Base-by-base conservation (phyloP, 1,284 basidiomycete genomes). In the Tremellales sp. region DNA sequence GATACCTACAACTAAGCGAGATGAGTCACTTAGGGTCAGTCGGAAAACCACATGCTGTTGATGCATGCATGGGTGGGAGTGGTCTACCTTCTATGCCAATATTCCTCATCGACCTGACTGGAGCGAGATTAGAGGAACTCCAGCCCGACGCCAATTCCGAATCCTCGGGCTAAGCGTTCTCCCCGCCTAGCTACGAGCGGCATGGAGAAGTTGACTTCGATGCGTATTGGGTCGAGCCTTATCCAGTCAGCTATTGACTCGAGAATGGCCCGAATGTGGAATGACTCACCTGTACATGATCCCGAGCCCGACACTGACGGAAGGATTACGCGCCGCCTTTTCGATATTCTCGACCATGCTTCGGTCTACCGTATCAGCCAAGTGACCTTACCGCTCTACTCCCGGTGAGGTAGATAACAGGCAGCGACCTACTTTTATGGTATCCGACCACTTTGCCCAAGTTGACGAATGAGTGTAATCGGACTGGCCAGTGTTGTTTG, bases 111-210 rank as follows among this genome's bases (percentile, higher is more conserved):
- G n/a, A n/a, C n/a, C n/a, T n/a, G n/a, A n/a, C n/a, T n/a, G n/a
- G n/a, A n/a, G 33, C 33, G 13, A 4, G 4, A 40, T 40, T 43
- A 79, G 48, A 80, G 50, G 66, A 80, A 94, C 62, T 93, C 89
- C 49, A 98, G 70, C 0, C 94, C 96, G 53, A 98, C 82, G 3
- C 96, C 94, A 22, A 97, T 81, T 67, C 96, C 91, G 41, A 97
- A 76, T 0, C 94, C 96, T 58, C 84, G 84, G 48, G 86, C 79
- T 43, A 79, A 68, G 1, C 84, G 83, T 72, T 98, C 94, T 43
- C 84, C 84, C 60, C 79, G 82, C 41, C 83, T 82, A 1, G 84
- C 84, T 0, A 86, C 80, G 2, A 99, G 75, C 1, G 94, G 94
- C 45, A 97, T 80, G 3, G 92, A 89, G 56, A 97, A 84, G 70